Conservation (phyloP, 495 filamentous ascomycete species). For the Aspergillus avenaceus region DNA sequence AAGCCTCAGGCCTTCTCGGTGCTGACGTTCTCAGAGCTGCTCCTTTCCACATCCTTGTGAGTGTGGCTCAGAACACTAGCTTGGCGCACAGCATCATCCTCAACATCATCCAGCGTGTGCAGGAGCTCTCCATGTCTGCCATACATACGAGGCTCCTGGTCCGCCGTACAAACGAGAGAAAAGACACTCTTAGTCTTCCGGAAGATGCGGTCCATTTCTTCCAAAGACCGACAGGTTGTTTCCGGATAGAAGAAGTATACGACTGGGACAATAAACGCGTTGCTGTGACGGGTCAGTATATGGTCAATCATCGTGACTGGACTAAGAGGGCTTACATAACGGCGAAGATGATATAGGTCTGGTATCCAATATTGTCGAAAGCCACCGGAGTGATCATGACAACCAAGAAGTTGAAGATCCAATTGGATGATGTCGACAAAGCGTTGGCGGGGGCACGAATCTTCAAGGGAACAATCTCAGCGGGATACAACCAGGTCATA, state of each 20-base stretch:
- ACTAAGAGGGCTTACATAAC: constrained; percentile 47
- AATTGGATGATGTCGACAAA: constrained; percentile 55
- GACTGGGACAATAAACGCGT: constrained; percentile 64
- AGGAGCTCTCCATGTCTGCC: constrained; percentile 66
- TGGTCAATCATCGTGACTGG: background rate
- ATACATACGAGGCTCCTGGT: constrained; percentile 61
- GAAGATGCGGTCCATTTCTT: constrained; percentile 78
- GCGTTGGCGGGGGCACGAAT: constrained; percentile 74
- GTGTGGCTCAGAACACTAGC: constrained; percentile 25
- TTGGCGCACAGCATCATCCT: constrained; percentile 35
- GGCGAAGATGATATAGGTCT: constrained; percentile 77
- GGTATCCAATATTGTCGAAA: constrained; percentile 62
- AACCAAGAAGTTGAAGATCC: constrained; percentile 53
- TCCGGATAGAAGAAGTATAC: constrained; percentile 77
- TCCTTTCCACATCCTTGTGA: constrained; percentile 24
- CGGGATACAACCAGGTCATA: constrained; percentile 74
- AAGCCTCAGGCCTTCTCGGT: constrained; percentile 22
- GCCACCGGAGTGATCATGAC: constrained; percentile 70
- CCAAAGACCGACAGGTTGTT: constrained; percentile 67
- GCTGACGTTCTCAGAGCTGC: constrained; percentile 29
- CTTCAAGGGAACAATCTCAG: constrained; percentile 66
- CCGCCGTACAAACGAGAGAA: constrained; percentile 56
- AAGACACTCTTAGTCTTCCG: constrained; percentile 54
- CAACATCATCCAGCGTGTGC: constrained; percentile 29
- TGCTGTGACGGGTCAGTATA: constrained; percentile 36